Base-by-base conservation (phyloP, 371 early-diverging fungal genomes). In the Mucor circinelloides region DNA sequence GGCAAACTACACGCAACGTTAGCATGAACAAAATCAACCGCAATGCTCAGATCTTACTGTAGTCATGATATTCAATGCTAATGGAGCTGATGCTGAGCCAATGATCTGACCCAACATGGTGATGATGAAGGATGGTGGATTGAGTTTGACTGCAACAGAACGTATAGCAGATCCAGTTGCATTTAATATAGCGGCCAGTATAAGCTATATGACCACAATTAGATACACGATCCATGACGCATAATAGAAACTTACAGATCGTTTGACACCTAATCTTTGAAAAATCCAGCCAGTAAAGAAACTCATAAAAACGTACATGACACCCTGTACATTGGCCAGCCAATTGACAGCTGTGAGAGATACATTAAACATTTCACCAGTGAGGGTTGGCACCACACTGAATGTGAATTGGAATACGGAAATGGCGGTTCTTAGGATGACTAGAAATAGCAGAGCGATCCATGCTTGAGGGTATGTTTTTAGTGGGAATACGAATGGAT, bases 41-140 rank as follows among this genome's bases (percentile, higher is more conserved):
- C 46, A 1, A 46, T 46, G 17, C 17, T 13, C n/a, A 3, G 6
- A 0, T 32, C 62, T 60, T 77, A 80, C 81, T 57, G 67, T 85
- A 31, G 87, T 84, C 65, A 85, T 84, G n/a, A 81, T 82, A 60
- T 89, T 85, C 21, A 89, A 64, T 50, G 89, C 73, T 72, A 91
- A 82, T 3, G 90, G 90, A 42, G 86, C 79, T 2, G 87, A 79
- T n/a, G 82, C 55, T 7, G 84, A 84, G 8, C 83, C 84, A 42
- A 91, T 54, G 23, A 88, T 66, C 68, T 90, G 90, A 8, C 89
- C 90, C 28, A 83, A 31, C 73, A 86, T 69, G 8, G 81, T 79
- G 30, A 88, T 48, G 2, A 82, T 72, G 69, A 64, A 82, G 23
- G 70, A 76, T 23, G 77, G 78, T 38, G 68, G 68, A 23, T 48